These are phyloP conservation scores for Vinca major DNA, from an alignment of 305 asterid species.

Conservation along the genomic window DNA sequence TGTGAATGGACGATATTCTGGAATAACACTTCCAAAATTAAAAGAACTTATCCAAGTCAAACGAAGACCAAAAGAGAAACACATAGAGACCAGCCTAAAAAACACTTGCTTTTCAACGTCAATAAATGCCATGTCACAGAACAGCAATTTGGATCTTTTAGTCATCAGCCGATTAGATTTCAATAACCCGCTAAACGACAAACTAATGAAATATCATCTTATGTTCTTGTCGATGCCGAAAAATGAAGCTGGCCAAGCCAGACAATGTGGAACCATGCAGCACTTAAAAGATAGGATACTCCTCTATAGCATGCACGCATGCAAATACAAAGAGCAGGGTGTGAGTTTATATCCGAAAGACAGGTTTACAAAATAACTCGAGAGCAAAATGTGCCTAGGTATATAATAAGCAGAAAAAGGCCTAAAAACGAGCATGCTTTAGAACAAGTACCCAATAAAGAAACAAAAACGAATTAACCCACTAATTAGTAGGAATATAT, in stretches of 20 bases:
- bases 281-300: neutral
- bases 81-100: neutral
- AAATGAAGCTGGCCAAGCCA: neutral
- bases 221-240: neutral
- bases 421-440: neutral
- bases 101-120: neutral
- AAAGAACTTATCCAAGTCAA: neutral
- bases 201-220: neutral
- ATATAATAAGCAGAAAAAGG: neutral
- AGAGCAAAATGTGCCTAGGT: too few relatives aligned
- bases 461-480: neutral
- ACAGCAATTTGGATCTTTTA: constrained; percentile 1
- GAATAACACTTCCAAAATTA: neutral
- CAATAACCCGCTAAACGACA: neutral
- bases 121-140: neutral
- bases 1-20: neutral
- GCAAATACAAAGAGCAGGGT: neutral
- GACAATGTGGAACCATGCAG: neutral
- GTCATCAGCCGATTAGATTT: neutral
- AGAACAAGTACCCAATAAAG: neutral
- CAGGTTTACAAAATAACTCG: too few relatives aligned
- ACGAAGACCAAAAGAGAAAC: neutral
- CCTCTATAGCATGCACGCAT: neutral
- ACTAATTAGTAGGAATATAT: neutral
- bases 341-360: neutral